Conservation (phyloP, 257 asterid genomes). For the Penstemon newberryi region DNA sequence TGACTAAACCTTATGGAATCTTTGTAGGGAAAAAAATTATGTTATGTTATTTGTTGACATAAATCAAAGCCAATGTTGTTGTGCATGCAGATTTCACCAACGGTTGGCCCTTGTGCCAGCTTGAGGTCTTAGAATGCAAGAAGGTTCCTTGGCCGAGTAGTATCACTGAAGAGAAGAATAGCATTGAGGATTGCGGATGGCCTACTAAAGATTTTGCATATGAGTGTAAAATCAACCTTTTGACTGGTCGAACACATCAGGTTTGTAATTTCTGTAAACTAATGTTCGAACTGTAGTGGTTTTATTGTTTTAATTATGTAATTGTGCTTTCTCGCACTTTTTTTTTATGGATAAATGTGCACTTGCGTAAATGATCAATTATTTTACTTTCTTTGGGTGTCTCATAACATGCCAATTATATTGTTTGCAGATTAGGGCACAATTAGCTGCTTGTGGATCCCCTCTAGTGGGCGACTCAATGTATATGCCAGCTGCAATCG, state of each 20-base stretch:
- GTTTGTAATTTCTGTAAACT: slow-evolving; percentile 35
- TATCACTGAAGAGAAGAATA: slow-evolving; percentile 37
- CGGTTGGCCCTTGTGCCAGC: slow-evolving; percentile 85
- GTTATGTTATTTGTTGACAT: neutral
- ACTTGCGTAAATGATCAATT: neutral
- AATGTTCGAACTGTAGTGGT: neutral
- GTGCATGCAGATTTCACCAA: slow-evolving; percentile 52
- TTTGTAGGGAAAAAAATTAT: neutral
- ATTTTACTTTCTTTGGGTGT: too few species aligned
- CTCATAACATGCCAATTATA: neutral
- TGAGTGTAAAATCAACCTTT: slow-evolving; percentile 82
- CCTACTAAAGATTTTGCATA: slow-evolving; percentile 67
- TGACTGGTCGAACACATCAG: slow-evolving; percentile 97
- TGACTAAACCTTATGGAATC: neutral
- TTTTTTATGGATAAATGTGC: neutral
- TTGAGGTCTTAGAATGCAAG: slow-evolving; percentile 89
- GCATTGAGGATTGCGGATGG: slow-evolving; percentile 81
- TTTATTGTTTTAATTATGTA: neutral
- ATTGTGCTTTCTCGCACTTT: neutral
- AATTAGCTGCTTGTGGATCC: slow-evolving; percentile 78
- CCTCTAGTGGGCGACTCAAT: slow-evolving; percentile 86
- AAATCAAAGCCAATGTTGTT: slow-evolving; percentile 10
- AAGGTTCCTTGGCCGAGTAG: slow-evolving; percentile 80
- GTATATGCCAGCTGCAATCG: slow-evolving; percentile 87
- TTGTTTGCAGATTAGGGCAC: slow-evolving; percentile 66